Evolutionary conservation across 2,329 filamentous ascomycete species (phyloP), one percentile per base, ranked within the genome.

Genomic region (Fusarium pilosicola): DNA sequence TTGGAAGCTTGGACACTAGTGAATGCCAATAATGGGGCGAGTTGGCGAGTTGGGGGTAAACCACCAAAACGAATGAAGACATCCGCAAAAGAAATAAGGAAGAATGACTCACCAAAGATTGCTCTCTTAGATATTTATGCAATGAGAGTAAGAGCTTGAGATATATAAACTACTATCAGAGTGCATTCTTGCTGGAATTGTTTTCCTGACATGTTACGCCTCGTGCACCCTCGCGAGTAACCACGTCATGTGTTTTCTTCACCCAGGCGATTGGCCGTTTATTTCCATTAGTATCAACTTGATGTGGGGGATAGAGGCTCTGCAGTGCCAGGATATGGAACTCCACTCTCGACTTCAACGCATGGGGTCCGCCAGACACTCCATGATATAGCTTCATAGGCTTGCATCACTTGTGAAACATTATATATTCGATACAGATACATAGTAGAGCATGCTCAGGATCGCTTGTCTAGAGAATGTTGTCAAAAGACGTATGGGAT

Each of bases 171-270:
- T 30, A 41, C 44, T 44, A 17, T 42, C 14, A 18, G 38, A 45
- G 17, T 30, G 24, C 14, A 32, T 59, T 48, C 46, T 70, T 32
- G 38, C 58, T 36, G 45, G 52, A 54, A 34, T 36, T 65, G 66
- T 66, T 66, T 54, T 34, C 45, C 60, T 70, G 59, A 52, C 44
- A 69, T 41, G 56, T 49, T 49, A 68, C 24, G n/a, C 42, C 41
- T 65, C 59, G 67, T 70, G 28, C 66, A 65, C 66, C 67, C 66
- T 70, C 67, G 67, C 67, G 67, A 70, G 67, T 70, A 70, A 70
- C 67, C 67, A 70, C 20, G 52, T 54, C 60, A 55, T 65, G 60
- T 70, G 65, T 49, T 58, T 49, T 52, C 42, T 28, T 45, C 51
- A 36, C 32, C 26, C 46, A 39, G 46, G 52, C 46, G 28, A 55